Base-by-base conservation (phyloP, 768 basidiomycete species). In the Pulveroboletus sp. region DNA sequence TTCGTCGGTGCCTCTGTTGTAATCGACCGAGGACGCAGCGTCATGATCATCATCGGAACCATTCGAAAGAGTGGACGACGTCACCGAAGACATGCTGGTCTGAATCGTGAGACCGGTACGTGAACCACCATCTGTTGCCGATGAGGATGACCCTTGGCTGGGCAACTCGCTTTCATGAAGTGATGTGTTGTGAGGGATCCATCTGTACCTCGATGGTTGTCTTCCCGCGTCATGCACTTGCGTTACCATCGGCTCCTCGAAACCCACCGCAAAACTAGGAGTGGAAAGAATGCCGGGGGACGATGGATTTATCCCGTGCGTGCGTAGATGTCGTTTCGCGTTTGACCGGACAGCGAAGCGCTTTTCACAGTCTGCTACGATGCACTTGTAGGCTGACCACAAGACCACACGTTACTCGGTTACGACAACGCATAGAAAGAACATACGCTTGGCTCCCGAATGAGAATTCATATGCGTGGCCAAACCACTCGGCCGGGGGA, bases 321-420 rank as follows among this genome's bases (percentile, higher is more conserved):
- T 89, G 39, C 85, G 83, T 33, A 87, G 74, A 60, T 91, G 88
- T 31, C 88, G 78, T 64, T 82, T 86, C 14, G 86, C 86, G 57
- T 91, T 91, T 8, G 88, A 90, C 11, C 85, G 80, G 15, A 90
- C 87, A 17, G 84, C 81, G 59, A 90, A 91, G 4, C 73, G 76
- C 61, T 84, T 83, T 28, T 71, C 67, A 62, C 89, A 91, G 31
- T 75, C 73, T 13, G 76, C 71, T 43, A 82, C 80, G 0, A 69
- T 75, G 60, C 88, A 91, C 33, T 67, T 67, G 31, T 55, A 65
- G 17, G 67, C 59, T 63, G 28, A 46, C 4, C 40, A 5, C 36
- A 49, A 39, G 17, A 11, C 13, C 9, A 13, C 46, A 49, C 27
- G 43, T 27, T 15, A n/a, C 33, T 18, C 46, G 18, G 26, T 6